These are phyloP conservation scores for Suhomyces prunicola DNA, from an alignment of 805 yeast genomes.

Conservation along the genomic window DNA sequence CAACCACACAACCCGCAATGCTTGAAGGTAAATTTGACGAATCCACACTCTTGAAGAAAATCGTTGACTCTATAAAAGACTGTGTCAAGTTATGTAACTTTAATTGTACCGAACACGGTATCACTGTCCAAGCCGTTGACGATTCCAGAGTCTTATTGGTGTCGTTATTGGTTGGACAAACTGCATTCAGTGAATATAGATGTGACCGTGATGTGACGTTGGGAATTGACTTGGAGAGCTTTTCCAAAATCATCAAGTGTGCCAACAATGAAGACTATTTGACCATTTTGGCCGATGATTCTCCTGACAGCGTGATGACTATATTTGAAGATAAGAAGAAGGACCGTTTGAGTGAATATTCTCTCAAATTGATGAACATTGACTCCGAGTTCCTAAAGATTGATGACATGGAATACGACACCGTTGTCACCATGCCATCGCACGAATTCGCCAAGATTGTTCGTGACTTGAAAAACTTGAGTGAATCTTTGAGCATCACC, in stretches of 20 bases:
- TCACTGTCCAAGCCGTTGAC: conserved; percentile 96
- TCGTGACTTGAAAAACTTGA: conserved; percentile 79
- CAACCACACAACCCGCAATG: conserved; percentile 44
- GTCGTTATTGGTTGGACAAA: conserved; percentile 80
- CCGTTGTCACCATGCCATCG: conserved; percentile 83
- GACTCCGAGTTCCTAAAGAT: conserved; percentile 92
- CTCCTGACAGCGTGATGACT: conserved; percentile 66
- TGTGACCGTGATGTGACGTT: conserved; percentile 91
- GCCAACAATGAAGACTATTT: conserved; percentile 88
- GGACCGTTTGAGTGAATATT: conserved; percentile 90
- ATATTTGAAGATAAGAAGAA: conserved; percentile 88
- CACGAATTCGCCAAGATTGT: conserved; percentile 84
- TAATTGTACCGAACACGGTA: conserved; percentile 93
- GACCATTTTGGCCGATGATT: conserved; percentile 85
- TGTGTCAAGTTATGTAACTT: conserved; percentile 93
- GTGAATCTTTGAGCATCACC: conserved; percentile 81
- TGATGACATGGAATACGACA: conserved; percentile 90
- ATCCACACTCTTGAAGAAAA: conserved; percentile 86
- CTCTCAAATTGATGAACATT: conserved; percentile 90
- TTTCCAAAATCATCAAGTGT: conserved; percentile 83
- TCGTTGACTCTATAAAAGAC: conserved; percentile 91
- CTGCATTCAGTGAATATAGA: conserved; percentile 87
- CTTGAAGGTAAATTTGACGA: conserved; percentile 96
- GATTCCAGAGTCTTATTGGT: conserved; percentile 93
- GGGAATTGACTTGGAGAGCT: conserved; percentile 86